Evolutionary conservation across 176 grass and related monocot species (phyloP).

Genomic region (Carex cristatella): DNA sequence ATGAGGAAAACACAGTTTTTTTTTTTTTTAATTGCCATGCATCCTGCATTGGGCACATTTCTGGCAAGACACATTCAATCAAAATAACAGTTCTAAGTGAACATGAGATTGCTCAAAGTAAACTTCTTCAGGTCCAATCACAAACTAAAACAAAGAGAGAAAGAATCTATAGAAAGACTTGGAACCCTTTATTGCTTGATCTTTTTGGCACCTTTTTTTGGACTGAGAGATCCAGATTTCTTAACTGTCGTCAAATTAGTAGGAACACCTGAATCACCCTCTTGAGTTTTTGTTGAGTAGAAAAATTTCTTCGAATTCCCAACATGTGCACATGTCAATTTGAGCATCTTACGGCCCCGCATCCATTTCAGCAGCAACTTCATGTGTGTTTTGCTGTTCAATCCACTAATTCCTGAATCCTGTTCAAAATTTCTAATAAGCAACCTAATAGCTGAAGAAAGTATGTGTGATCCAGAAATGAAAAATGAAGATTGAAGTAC

Average conservation of each 20-base stretch:
- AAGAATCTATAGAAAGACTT: not conserved
- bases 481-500: slow-evolving; percentile 12
- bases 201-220: slow-evolving; percentile 2
- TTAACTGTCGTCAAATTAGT: not conserved
- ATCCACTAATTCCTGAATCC: slow-evolving; percentile 43
- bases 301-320: slow-evolving; percentile 51
- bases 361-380: slow-evolving; percentile 87
- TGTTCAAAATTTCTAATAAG: slow-evolving; percentile 22
- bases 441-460: not conserved
- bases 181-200: slow-evolving; percentile 1
- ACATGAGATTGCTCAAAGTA: not conserved
- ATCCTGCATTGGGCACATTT: not conserved
- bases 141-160: not conserved
- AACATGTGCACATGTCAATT: slow-evolving; percentile 34
- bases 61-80: not conserved
- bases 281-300: slow-evolving; percentile 36
- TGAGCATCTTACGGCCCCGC: slow-evolving; percentile 48
- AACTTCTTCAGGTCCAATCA: not conserved
- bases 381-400: slow-evolving; percentile 86
- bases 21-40: not conserved
- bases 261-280: not conserved
- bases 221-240: not conserved
- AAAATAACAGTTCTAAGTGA: not conserved
- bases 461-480: too few species aligned
- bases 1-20: not conserved